A percentile compares a stretch with the other conserved stretches of the same genome.
Evolutionary conservation across 768 basidiomycete genomes (phyloP).

Genomic region (Pleurotus platypus): DNA sequence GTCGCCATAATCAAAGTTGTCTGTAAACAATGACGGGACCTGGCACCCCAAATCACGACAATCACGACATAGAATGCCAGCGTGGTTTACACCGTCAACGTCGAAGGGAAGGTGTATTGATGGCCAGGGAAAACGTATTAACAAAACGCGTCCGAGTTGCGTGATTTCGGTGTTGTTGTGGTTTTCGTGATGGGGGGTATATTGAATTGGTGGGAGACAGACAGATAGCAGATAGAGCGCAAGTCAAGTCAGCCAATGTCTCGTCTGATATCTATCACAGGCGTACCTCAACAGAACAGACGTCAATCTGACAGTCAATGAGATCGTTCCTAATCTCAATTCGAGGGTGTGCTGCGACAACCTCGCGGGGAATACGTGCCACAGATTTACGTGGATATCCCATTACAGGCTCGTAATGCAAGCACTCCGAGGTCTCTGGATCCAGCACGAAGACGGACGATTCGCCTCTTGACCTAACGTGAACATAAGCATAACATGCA

Average conservation of each 20-base stretch:
- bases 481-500: no score
- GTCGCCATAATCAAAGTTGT: slow-evolving; percentile 97
- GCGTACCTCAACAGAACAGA: slow-evolving; percentile 88
- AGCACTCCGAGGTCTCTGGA: slow-evolving; percentile 69
- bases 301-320: slow-evolving; percentile 85
- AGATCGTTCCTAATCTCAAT: slow-evolving; percentile 86
- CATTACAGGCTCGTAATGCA: slow-evolving; percentile 79
- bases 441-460: slow-evolving; percentile 79
- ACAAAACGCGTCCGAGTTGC: no score
- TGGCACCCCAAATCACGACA: slow-evolving; percentile 24
- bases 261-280: no score
- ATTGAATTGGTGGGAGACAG: no score
- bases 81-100: no score
- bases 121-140: no score
- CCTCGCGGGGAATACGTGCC: slow-evolving; percentile 73
- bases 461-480: slow-evolving; percentile 61
- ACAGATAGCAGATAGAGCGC: neutral
- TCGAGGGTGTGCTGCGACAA: slow-evolving; percentile 69
- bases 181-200: no score
- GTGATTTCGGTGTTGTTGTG: no score
- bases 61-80: neutral
- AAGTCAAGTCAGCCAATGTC: neutral
- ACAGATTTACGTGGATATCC: slow-evolving; percentile 63
- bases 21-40: slow-evolving; percentile 95
- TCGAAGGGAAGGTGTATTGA: no score